These are phyloP conservation scores for Spathaspora passalidarum DNA, from an alignment of 805 yeast genomes.

Conservation along the genomic window DNA sequence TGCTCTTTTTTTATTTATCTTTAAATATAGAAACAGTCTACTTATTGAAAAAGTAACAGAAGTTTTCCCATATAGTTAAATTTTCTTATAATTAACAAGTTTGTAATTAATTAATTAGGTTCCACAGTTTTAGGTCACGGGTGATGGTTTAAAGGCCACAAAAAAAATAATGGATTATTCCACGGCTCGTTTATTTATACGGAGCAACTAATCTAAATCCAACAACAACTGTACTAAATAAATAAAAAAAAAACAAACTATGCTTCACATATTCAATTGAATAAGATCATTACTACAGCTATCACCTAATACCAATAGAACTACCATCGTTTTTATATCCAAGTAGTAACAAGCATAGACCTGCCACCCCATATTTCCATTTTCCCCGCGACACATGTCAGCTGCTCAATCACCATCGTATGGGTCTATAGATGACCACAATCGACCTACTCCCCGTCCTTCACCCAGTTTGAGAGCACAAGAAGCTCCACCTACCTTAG, in stretches of 20 bases:
- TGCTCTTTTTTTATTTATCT: too few relatives aligned
- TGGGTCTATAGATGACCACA: not conserved
- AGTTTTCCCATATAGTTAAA: too few relatives aligned
- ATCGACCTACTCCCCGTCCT: not conserved
- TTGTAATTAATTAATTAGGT: not conserved
- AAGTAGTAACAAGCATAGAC: too few relatives aligned
- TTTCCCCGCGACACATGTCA: not conserved
- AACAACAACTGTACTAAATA: not conserved
- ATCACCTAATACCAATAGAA: not conserved
- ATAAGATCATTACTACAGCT: not conserved
- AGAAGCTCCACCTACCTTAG: too few relatives aligned
- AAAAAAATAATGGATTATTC: not conserved
- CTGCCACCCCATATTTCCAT: too few relatives aligned
- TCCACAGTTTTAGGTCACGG: not conserved
- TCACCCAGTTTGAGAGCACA: not conserved
- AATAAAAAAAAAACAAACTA: not conserved
- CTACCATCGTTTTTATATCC: too few relatives aligned
- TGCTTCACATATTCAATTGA: not conserved
- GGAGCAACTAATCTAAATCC: too few relatives aligned
- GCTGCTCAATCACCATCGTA: not conserved
- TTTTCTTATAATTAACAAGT: too few relatives aligned
- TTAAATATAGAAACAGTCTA: too few relatives aligned
- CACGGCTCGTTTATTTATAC: too few relatives aligned
- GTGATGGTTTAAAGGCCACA: not conserved
- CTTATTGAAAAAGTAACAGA: too few relatives aligned